Percentiles rank a stretch among this genome's conserved stretches.
These are phyloP conservation scores for Suillus weaverae DNA, from an alignment of 768 basidiomycete species.

Conservation along the genomic window DNA sequence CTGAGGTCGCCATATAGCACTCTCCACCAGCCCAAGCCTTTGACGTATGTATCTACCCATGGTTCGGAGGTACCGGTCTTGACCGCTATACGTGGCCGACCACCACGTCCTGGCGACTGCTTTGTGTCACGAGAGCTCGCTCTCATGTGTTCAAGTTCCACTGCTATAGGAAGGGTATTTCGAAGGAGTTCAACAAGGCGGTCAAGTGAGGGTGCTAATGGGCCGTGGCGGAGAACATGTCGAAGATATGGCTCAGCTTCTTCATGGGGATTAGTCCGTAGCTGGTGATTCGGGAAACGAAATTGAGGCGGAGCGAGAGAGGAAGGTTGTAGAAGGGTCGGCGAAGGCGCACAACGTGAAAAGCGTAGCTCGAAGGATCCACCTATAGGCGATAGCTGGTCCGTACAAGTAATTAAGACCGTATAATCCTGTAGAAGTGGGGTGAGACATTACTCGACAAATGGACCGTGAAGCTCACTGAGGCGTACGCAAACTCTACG, in stretches of 20 bases:
- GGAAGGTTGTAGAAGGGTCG: conserved; percentile 12
- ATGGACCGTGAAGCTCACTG: conserved; percentile 35
- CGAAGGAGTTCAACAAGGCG: conserved; percentile 68
- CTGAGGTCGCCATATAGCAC: conserved; percentile 67
- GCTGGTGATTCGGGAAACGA: conserved; percentile 28
- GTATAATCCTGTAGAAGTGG: conserved; percentile 58
- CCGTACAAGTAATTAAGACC: conserved; percentile 75
- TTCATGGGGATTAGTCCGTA: conserved; percentile 68
- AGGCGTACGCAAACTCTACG: conserved; percentile 84
- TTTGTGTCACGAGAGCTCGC: conserved; percentile 35
- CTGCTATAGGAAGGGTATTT: conserved; percentile 75
- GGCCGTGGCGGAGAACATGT: conserved; percentile 66
- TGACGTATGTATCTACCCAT: conserved; percentile 67
- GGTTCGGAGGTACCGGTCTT: conserved; percentile 20
- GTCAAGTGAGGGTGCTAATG: conserved; percentile 63
- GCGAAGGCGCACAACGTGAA: conserved; percentile 43
- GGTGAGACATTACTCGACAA: background rate
- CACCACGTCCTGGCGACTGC: conserved; percentile 1
- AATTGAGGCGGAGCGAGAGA: conserved; percentile 29
- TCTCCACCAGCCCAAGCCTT: conserved; percentile 82
- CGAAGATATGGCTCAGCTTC: conserved; percentile 77
- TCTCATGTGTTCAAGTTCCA: conserved; percentile 59
- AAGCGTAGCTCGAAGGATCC: conserved; percentile 77
- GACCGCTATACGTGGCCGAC: conserved; percentile 19
- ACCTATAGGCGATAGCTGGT: conserved; percentile 66